phyloP scores from a whole-genome alignment of 129 eudicot species.

The Tanacetum coccineum region DNA sequence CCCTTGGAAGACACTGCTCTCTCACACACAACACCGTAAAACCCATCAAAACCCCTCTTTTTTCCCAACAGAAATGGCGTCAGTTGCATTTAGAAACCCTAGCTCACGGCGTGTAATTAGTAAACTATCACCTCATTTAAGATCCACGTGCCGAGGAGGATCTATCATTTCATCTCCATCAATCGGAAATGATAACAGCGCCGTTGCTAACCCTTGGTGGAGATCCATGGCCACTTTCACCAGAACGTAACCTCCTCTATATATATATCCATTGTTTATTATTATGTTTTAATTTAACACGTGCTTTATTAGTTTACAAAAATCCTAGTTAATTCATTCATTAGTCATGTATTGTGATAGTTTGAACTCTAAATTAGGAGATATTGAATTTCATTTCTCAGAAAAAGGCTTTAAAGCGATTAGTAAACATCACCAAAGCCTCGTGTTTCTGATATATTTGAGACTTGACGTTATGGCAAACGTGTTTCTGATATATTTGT shows the following conservation, averaged over 20 bases:
- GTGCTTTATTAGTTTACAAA: no score
- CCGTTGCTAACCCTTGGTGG: slow-evolving; percentile 48
- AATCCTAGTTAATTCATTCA: no score
- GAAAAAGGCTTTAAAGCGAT: no score
- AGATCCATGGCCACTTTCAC: slow-evolving; percentile 99
- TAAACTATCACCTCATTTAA: slow-evolving; percentile 43
- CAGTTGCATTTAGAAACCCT: slow-evolving; percentile 54
- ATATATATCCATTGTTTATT: no score
- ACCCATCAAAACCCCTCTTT: slow-evolving; percentile 38
- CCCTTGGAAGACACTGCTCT: slow-evolving; percentile 25
- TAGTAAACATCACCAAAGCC: no score
- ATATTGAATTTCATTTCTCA: no score
- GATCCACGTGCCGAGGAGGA: slow-evolving; percentile 63
- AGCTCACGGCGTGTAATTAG: slow-evolving; percentile 47
- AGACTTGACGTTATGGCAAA: no score
- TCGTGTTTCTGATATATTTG: no score
- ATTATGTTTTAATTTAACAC: no score
- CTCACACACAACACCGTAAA: slow-evolving; percentile 18
- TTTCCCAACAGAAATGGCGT: slow-evolving; percentile 48
- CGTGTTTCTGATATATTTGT: no score
- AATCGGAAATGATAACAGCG: slow-evolving; percentile 32
- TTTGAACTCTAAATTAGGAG: no score
- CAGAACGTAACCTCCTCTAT: slow-evolving; percentile 50
- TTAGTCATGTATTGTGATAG: no score
- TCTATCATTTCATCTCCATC: slow-evolving; percentile 38